Conservation (phyloP, 2,329 filamentous ascomycete species). For the Neonectria magnoliae region DNA sequence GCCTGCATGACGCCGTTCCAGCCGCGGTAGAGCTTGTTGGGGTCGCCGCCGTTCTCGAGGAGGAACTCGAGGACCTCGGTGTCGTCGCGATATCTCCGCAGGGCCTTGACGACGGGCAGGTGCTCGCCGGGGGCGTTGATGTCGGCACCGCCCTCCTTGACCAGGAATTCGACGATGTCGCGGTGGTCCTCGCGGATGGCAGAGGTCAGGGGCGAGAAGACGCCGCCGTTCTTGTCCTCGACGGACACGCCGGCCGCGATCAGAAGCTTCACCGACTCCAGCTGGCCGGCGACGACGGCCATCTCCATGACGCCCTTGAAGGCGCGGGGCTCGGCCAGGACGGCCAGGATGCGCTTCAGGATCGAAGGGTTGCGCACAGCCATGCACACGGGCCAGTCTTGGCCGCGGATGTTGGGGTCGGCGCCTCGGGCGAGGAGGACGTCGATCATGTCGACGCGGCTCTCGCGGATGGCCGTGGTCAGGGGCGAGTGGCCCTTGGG, state of each 20-base stretch:
- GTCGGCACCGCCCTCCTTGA: constrained; percentile 70
- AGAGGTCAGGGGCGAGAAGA: constrained; percentile 75
- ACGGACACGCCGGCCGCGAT: constrained; percentile 72
- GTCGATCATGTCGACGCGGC: constrained; percentile 68
- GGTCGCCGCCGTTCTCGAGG: constrained; percentile 70
- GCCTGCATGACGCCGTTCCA: constrained; percentile 75
- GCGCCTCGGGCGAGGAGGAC: constrained; percentile 67
- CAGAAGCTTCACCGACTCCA: constrained; percentile 73
- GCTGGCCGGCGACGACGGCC: constrained; percentile 72
- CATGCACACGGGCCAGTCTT: constrained; percentile 78
- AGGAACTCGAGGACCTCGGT: constrained; percentile 71
- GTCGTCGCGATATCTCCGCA: constrained; percentile 67
- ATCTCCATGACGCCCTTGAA: constrained; percentile 75
- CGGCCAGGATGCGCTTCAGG: constrained; percentile 66
- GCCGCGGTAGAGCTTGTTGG: constrained; percentile 73
- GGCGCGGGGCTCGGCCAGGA: constrained; percentile 66
- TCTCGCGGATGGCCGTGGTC: constrained; percentile 72
- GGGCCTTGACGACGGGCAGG: constrained; percentile 75
- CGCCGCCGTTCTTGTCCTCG: constrained; percentile 77
- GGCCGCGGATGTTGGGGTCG: constrained; percentile 69
- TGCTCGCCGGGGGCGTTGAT: constrained; percentile 76
- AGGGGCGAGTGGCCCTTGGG: constrained; percentile 69
- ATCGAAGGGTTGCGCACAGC: constrained; percentile 70
- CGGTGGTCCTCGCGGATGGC: constrained; percentile 71
- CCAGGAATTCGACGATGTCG: constrained; percentile 69